Conservation (phyloP, 768 basidiomycete species). For the Boletus rubroflammeus region DNA sequence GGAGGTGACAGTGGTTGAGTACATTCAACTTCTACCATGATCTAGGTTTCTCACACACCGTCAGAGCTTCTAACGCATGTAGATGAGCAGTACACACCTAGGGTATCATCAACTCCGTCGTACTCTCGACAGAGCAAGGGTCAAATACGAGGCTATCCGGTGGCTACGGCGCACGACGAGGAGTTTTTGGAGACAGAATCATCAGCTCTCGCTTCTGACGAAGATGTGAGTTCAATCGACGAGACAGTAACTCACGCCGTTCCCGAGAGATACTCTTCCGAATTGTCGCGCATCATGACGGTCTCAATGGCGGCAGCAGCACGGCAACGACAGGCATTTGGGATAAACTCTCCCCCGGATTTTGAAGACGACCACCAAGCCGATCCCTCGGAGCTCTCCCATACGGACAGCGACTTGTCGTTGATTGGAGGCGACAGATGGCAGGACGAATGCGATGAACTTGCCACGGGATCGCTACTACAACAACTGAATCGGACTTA, state of each 20-base stretch:
- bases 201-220: slow-evolving; percentile 16
- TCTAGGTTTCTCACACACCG: slow-evolving; percentile 4
- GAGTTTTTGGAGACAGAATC: slow-evolving; percentile 10
- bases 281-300: slow-evolving; percentile 26
- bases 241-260: not conserved
- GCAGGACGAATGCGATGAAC: slow-evolving; percentile 35
- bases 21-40: not conserved
- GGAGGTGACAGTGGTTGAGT: slow-evolving; percentile 13
- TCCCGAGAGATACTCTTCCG: slow-evolving; percentile 25
- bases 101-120: slow-evolving; percentile 2
- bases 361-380: slow-evolving; percentile 1
- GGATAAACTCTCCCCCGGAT: slow-evolving; percentile 43
- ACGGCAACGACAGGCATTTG: slow-evolving; percentile 48
- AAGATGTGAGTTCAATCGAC: slow-evolving; percentile 4
- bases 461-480: slow-evolving; percentile 31
- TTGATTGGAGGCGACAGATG: slow-evolving; percentile 39
- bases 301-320: slow-evolving; percentile 37
- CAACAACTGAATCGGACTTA: slow-evolving; percentile 12
- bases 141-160: not conserved
- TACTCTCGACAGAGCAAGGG: slow-evolving; percentile 5
- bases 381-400: slow-evolving; percentile 21
- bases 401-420: slow-evolving; percentile 47
- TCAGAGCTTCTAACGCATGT: slow-evolving; percentile 2
- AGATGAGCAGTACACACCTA: slow-evolving; percentile 24
- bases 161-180: not conserved